phyloP scores from a whole-genome alignment of 176 grass and related monocot species.

The Juncus effusus region DNA sequence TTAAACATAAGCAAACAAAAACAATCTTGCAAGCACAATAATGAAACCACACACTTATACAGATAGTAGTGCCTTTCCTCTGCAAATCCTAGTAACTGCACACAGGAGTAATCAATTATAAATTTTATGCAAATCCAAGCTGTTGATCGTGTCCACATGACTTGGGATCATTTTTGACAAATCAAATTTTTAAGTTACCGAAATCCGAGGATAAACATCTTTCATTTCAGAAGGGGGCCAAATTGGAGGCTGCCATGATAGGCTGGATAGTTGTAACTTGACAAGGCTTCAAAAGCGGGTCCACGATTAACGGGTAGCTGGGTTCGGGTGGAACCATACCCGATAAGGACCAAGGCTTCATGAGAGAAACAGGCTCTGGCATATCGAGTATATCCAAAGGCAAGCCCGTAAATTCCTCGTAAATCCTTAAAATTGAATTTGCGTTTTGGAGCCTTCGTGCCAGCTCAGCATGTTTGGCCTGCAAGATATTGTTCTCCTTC shows the following conservation, averaged over 20 bases:
- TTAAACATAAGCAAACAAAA: background rate
- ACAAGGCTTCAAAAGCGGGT: slow-evolving; percentile 13
- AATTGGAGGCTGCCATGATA: slow-evolving; percentile 28
- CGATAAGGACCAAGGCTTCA: background rate
- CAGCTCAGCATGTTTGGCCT: slow-evolving; percentile 44
- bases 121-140: no score
- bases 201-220: background rate
- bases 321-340: background rate
- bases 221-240: slow-evolving; percentile 24
- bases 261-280: background rate
- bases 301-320: background rate
- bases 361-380: slow-evolving; percentile 1
- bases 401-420: slow-evolving; percentile 37
- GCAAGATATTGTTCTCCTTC: slow-evolving; percentile 54
- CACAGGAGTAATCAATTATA: background rate
- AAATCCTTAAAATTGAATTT: slow-evolving; percentile 16
- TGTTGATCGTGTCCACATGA: no score
- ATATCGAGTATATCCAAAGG: slow-evolving; percentile 57
- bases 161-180: no score
- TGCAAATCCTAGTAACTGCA: background rate
- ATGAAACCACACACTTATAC: slow-evolving; percentile 12
- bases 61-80: no score
- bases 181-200: no score
- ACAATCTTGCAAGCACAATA: background rate
- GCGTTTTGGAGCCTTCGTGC: slow-evolving; percentile 44